Evolutionary conservation across 2,329 filamentous ascomycete genomes (phyloP).

Genomic region (Pseudogymnoascus sp.): DNA sequence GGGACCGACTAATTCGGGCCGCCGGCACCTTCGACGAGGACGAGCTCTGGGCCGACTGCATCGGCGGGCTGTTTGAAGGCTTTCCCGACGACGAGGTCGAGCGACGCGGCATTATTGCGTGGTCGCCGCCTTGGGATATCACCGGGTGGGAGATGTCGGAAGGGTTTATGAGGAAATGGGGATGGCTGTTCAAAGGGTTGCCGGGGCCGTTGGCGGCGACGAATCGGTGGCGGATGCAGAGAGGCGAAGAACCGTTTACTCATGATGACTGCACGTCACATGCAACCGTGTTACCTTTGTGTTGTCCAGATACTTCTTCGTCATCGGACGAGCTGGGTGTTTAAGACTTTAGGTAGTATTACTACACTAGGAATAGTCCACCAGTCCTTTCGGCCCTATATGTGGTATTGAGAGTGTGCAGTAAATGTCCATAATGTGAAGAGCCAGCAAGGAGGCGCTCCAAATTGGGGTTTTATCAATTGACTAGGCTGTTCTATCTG

Average conservation of each 20-base stretch:
- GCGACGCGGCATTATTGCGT: slow-evolving; percentile 36
- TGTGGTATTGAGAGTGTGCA: background rate
- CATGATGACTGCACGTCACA: slow-evolving; percentile 20
- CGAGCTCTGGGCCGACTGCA: slow-evolving; percentile 37
- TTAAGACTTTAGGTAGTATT: slow-evolving; percentile 11
- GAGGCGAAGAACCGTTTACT: slow-evolving; percentile 29
- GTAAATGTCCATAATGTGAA: background rate
- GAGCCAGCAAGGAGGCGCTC: background rate
- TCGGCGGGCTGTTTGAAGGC: slow-evolving; percentile 39
- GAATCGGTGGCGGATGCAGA: slow-evolving; percentile 31
- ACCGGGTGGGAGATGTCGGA: slow-evolving; percentile 37
- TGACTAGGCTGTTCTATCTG: background rate
- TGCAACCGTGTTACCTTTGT: slow-evolving; percentile 18
- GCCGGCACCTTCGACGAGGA: slow-evolving; percentile 36
- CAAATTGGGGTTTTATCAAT: background rate
- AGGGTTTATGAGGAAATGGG: slow-evolving; percentile 35
- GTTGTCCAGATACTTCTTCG: slow-evolving; percentile 7
- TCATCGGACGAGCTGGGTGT: slow-evolving; percentile 14
- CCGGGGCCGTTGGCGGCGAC: slow-evolving; percentile 29
- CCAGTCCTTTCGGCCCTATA: background rate
- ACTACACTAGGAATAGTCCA: background rate
- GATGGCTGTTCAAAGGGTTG: slow-evolving; percentile 27
- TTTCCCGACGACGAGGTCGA: slow-evolving; percentile 38
- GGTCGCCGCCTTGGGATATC: slow-evolving; percentile 37
- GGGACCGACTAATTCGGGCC: slow-evolving; percentile 36